A percentile compares a stretch with the other conserved stretches of the same genome.
phyloP scores from a whole-genome alignment of 1,284 basidiomycete species.

The Cutaneotrichosporon dermatis region DNA sequence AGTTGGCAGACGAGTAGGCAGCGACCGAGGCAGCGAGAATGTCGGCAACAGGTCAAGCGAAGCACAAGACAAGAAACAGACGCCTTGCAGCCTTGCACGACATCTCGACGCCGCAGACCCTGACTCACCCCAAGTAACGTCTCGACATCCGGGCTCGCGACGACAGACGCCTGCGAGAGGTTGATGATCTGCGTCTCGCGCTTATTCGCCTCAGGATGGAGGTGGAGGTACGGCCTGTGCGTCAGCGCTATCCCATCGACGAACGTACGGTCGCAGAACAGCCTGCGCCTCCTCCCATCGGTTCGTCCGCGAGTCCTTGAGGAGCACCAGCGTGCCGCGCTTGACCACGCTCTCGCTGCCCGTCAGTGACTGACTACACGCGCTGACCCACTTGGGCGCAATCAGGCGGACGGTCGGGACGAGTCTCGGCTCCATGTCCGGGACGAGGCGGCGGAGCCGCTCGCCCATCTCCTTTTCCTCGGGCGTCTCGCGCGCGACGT shows the following conservation, averaged over 20 bases:
- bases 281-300: conserved; percentile 81
- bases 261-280: conserved; percentile 70
- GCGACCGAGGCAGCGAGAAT: not conserved
- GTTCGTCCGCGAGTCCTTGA: conserved; percentile 72
- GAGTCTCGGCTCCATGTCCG: conserved; percentile 42
- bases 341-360: conserved; percentile 73
- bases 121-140: conserved; percentile 70
- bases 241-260: not conserved
- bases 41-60: no score
- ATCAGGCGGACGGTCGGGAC: conserved; percentile 30
- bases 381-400: conserved; percentile 1
- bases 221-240: conserved; percentile 76
- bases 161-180: conserved; percentile 76
- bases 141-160: conserved; percentile 81
- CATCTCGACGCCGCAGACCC: no score
- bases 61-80: no score
- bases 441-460: conserved; percentile 54
- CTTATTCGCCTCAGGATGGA: conserved; percentile 76
- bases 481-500: conserved; percentile 52
- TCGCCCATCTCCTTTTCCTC: conserved; percentile 50
- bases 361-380: not conserved
- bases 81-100: no score
- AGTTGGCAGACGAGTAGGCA: no score
- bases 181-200: conserved; percentile 78
- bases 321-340: conserved; percentile 72